Evolutionary conservation across 2,329 filamentous ascomycete species (phyloP).

Genomic region (Colletotrichum orbiculare): DNA sequence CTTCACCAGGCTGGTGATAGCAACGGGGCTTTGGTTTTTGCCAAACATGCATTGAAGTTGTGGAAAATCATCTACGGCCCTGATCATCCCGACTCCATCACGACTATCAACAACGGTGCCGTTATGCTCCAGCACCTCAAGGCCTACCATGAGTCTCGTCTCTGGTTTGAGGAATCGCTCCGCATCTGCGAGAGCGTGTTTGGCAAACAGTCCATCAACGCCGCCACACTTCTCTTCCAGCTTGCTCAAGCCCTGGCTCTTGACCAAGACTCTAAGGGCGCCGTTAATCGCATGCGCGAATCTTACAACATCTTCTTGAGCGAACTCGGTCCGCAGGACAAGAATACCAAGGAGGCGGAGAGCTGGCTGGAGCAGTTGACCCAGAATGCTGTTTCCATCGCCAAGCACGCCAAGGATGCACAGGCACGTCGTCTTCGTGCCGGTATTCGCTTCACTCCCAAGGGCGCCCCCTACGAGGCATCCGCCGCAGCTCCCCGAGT

Average conservation of each 20-base stretch:
- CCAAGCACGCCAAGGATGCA: slow-evolving; percentile 90
- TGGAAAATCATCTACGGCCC: slow-evolving; percentile 98
- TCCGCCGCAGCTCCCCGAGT: slow-evolving; percentile 42
- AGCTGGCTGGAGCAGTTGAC: slow-evolving; percentile 97
- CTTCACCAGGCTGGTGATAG: slow-evolving; percentile 94
- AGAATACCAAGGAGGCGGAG: slow-evolving; percentile 98
- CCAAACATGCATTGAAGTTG: slow-evolving; percentile 90
- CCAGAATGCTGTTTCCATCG: slow-evolving; percentile 92
- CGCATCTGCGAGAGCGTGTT: slow-evolving; percentile 90
- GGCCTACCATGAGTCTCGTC: slow-evolving; percentile 90
- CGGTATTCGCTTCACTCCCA: slow-evolving; percentile 74
- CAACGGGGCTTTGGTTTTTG: slow-evolving; percentile 85
- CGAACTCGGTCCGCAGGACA: slow-evolving; percentile 88
- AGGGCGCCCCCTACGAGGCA: slow-evolving; percentile 69
- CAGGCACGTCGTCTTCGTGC: slow-evolving; percentile 79
- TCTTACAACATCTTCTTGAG: slow-evolving; percentile 95
- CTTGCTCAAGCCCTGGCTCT: slow-evolving; percentile 93
- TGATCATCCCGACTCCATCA: slow-evolving; percentile 96
- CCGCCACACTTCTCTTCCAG: slow-evolving; percentile 95
- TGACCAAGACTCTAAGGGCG: slow-evolving; percentile 93
- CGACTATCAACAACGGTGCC: slow-evolving; percentile 97
- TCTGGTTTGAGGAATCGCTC: slow-evolving; percentile 97
- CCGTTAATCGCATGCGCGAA: slow-evolving; percentile 93
- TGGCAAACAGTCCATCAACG: slow-evolving; percentile 90
- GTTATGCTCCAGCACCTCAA: slow-evolving; percentile 98